These are phyloP conservation scores for Turritis glabra DNA, from an alignment of 345 rosid genomes.

Conservation along the genomic window DNA sequence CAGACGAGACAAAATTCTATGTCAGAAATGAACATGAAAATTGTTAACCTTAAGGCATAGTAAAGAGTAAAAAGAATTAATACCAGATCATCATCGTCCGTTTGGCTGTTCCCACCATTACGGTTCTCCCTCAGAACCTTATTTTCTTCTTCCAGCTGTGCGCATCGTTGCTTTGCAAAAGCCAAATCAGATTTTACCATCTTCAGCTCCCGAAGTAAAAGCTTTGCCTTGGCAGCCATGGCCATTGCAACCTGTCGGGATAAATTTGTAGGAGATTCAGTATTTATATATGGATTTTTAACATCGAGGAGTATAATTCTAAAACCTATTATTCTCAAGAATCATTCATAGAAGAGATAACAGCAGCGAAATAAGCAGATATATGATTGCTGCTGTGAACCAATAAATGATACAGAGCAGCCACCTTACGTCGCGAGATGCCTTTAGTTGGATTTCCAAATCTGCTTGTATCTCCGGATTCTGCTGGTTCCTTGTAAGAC, in stretches of 20 bases:
- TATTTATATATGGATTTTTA: neutral
- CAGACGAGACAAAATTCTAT: neutral
- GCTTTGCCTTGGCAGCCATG: conserved; percentile 98
- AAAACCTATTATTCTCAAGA: neutral
- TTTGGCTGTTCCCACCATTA: conserved; percentile 60
- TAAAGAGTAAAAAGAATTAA: conserved; percentile 1
- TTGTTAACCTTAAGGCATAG: neutral
- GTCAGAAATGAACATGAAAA: conserved; percentile 9
- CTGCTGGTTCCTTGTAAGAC: conserved; percentile 44
- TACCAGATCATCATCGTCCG: conserved; percentile 87
- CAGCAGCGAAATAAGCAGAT: conserved; percentile 1
- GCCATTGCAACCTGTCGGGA: conserved; percentile 95
- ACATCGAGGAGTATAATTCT: neutral
- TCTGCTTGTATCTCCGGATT: conserved; percentile 55
- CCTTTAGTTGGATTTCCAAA: conserved; percentile 91
- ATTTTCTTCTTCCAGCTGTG: conserved; percentile 93
- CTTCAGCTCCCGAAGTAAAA: conserved; percentile 90
- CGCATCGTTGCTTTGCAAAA: conserved; percentile 86
- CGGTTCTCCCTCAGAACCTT: conserved; percentile 63
- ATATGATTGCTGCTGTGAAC: conserved; percentile 20
- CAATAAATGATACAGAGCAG: conserved; percentile 56
- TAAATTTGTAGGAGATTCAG: neutral
- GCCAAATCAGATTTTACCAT: conserved; percentile 93
- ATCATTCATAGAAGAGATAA: conserved; percentile 2
- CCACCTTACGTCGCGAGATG: conserved; percentile 99